Base-by-base conservation (phyloP, 2,329 filamentous ascomycete species). In the Diaporthe sp. region DNA sequence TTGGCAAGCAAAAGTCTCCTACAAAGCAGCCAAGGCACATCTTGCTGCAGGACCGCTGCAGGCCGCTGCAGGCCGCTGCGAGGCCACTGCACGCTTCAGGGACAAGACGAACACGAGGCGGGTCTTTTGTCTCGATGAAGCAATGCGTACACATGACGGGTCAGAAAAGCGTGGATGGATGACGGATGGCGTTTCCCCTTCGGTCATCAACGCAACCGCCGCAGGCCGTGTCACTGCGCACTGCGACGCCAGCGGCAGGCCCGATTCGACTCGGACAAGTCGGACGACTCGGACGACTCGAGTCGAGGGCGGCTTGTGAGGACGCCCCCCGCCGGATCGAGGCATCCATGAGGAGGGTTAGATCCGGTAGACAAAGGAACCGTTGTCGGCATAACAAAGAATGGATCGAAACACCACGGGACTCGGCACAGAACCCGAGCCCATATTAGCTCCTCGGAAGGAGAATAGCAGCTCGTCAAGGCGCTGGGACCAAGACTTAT, bases 61-160 rank as follows among this genome's bases (percentile, higher is more conserved):
- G 75, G 74, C 44, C n/a, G 32, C 76, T 76, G 76, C 76, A 76
- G 75, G 74, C 69, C 71, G 32, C 70, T 72, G 74, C 68, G 73
- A 74, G 66, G 73, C 74, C 73, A 74, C 75, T 80, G 79, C 79
- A 79, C 74, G 77, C 76, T 73, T 77, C 77, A 80, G 79, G 79
- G 77, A 78, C 76, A 73, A 75, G 63, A 35, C 68, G 56, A 73
- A 76, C 69, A 71, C 74, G 25, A 74, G 70, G 68, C 75, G 51
- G 53, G 61, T 68, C 65, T 63, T 58, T 39, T 70, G 53, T 75
- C 50, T 63, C 58, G 44, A 68, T 71, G 70, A 66, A 73, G 74
- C 73, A 63, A 63, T 63, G 32, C 72, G 47, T 58, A 66, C 47
- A 70, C 72, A 51, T 63, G 74, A 76, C 72, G 73, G 76, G 75